Percentiles rank a stretch among this genome's conserved stretches.
Conservation (phyloP, 73 alveolate genomes). For the Paraurostyla sp. region DNA sequence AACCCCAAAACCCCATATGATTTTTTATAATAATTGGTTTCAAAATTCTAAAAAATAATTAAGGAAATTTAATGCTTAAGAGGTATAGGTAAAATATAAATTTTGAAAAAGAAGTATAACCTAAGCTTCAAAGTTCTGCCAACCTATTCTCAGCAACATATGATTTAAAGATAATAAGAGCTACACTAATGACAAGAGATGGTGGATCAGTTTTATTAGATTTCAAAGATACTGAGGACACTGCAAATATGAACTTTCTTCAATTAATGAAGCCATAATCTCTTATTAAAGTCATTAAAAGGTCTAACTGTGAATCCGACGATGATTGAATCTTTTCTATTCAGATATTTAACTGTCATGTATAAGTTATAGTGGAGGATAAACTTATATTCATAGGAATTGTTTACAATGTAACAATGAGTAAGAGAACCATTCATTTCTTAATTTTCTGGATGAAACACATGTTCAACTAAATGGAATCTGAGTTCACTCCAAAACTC, state of each 20-base stretch:
- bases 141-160: not conserved
- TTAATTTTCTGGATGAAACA: constrained; percentile 43
- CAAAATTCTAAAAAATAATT: too few species aligned
- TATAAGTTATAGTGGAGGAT: constrained; percentile 1
- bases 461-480: constrained; percentile 15
- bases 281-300: not conserved
- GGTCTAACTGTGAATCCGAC: not conserved
- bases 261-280: not conserved
- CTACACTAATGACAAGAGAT: not conserved
- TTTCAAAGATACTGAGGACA: not conserved
- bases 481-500: constrained; percentile 18
- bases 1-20: too few species aligned
- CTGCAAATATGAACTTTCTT: not conserved
- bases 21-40: too few species aligned
- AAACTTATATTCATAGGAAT: not conserved
- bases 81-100: constrained; percentile 18
- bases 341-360: constrained; percentile 7
- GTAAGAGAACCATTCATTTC: not conserved
- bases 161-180: not conserved
- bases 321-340: not conserved
- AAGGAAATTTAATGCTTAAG: constrained; percentile 44
- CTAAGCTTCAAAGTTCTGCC: not conserved
- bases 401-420: constrained; percentile 8
- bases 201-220: constrained; percentile 45
- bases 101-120: constrained; percentile 40